phyloP scores from a whole-genome alignment of 176 grass and related monocot genomes.

The Musa itinerans region DNA sequence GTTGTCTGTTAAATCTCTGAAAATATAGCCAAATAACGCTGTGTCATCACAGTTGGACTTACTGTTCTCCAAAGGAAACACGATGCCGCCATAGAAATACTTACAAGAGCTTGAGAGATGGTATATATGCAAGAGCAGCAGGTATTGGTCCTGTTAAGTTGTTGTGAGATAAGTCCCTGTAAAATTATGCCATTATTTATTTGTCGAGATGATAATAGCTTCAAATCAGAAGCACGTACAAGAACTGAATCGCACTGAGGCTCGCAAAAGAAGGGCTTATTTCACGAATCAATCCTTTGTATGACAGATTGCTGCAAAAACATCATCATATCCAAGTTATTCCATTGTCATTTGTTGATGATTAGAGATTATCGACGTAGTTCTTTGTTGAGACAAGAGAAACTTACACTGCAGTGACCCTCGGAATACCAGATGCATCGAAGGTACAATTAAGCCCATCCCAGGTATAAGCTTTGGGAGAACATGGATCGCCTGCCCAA shows the following conservation, averaged over 20 bases:
- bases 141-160: slow-evolving; percentile 13
- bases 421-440: background rate
- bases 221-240: slow-evolving; percentile 4
- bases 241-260: slow-evolving; percentile 9
- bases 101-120: slow-evolving; percentile 13
- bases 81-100: background rate
- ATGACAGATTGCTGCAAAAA: slow-evolving; percentile 16
- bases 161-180: slow-evolving; percentile 24
- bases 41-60: background rate
- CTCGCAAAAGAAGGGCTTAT: background rate
- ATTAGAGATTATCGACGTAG: no score
- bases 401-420: slow-evolving; percentile 1
- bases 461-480: slow-evolving; percentile 4
- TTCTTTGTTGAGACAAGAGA: background rate
- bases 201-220: background rate
- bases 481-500: slow-evolving; percentile 12
- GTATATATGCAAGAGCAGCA: slow-evolving; percentile 12
- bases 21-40: background rate
- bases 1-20: slow-evolving; percentile 37
- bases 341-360: background rate
- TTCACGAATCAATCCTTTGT: background rate
- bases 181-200: background rate
- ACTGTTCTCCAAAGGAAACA: background rate
- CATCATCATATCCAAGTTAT: background rate
- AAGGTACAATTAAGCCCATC: background rate